These are phyloP conservation scores for Metschnikowia kofuensis DNA, from an alignment of 805 yeast genomes.

Conservation along the genomic window DNA sequence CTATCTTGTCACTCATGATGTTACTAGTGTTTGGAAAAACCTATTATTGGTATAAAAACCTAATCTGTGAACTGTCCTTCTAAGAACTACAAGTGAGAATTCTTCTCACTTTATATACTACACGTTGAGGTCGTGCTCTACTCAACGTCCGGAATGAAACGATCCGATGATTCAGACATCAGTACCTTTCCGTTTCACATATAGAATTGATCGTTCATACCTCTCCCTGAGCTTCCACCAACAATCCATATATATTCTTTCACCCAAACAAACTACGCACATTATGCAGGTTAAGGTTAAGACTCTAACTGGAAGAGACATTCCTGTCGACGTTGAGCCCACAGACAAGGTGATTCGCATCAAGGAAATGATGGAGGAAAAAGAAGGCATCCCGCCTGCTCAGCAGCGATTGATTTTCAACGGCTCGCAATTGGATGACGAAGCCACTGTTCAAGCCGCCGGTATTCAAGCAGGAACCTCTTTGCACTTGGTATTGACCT, in stretches of 20 bases:
- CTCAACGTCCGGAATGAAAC: too few species aligned
- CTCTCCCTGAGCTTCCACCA: background rate
- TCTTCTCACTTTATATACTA: too few species aligned
- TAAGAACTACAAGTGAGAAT: too few species aligned
- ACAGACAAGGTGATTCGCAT: slow-evolving; percentile 65
- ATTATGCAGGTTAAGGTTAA: slow-evolving; percentile 68
- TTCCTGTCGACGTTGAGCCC: slow-evolving; percentile 71
- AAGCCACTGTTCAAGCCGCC: slow-evolving; percentile 64
- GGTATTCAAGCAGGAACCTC: slow-evolving; percentile 85
- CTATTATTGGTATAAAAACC: too few species aligned
- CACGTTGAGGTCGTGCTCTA: too few species aligned
- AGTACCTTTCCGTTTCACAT: too few species aligned
- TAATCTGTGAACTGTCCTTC: too few species aligned
- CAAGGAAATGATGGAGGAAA: slow-evolving; percentile 91
- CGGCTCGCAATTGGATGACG: slow-evolving; percentile 92
- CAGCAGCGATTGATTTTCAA: slow-evolving; percentile 89
- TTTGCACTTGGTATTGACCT: slow-evolving; percentile 84
- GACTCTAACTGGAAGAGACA: slow-evolving; percentile 82
- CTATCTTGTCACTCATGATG: too few species aligned
- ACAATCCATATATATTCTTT: too few species aligned
- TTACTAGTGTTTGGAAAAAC: too few species aligned
- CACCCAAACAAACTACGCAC: background rate
- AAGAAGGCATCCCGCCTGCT: slow-evolving; percentile 95
- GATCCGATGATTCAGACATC: too few species aligned
- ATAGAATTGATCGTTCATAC: background rate